phyloP scores from a whole-genome alignment of 1,284 basidiomycete species.

The Cerioporus squamosus region DNA sequence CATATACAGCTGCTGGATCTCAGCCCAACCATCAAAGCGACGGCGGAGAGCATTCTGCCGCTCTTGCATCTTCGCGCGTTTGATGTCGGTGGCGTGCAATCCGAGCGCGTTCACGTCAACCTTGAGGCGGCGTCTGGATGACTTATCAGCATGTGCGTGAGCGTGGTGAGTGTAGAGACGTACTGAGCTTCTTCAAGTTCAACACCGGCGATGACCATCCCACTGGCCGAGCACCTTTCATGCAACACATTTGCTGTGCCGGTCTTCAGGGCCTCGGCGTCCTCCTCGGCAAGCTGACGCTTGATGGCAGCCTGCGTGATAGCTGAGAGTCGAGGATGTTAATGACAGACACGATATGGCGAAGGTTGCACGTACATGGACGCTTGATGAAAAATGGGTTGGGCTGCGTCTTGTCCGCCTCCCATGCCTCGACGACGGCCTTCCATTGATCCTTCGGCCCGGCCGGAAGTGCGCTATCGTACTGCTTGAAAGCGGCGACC shows the following conservation, averaged over 20 bases:
- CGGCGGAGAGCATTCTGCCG: constrained; percentile 1
- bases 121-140: too few relatives aligned
- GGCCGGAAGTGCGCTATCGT: too few relatives aligned
- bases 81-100: neutral
- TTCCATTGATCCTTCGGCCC: too few relatives aligned
- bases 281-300: constrained; percentile 18
- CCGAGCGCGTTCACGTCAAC: too few relatives aligned
- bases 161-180: neutral
- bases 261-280: neutral
- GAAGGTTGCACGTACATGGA: neutral
- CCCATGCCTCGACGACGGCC: too few relatives aligned
- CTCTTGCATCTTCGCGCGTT: neutral
- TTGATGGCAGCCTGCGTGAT: constrained; percentile 17
- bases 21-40: constrained; percentile 3
- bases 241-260: neutral
- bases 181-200: constrained; percentile 23
- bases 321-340: neutral
- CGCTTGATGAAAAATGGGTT: too few relatives aligned
- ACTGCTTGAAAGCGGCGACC: neutral
- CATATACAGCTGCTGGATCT: constrained; percentile 11
- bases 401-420: too few relatives aligned
- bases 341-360: too few relatives aligned
- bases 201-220: constrained; percentile 11
- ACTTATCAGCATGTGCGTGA: neutral
- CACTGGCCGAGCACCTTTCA: neutral